phyloP scores from a whole-genome alignment of 1,284 basidiomycete genomes.

The Xerocomus minutiporus region DNA sequence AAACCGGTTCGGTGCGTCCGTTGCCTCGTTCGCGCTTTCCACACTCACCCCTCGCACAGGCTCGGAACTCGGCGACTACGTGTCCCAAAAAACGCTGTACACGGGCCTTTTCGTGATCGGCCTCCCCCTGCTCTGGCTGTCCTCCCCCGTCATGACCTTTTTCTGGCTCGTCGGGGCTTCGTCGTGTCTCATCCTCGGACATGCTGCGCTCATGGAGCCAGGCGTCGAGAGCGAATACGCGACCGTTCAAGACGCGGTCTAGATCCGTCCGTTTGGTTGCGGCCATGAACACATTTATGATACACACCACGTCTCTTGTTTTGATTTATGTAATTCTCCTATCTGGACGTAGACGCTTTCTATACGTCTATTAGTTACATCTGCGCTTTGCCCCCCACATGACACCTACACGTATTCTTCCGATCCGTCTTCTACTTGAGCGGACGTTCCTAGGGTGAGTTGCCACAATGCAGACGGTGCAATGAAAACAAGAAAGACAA shows the following conservation, averaged over 20 bases:
- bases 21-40: too few relatives aligned
- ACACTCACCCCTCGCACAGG: slow-evolving; percentile 36
- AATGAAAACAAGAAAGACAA: background rate
- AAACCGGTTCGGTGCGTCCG: slow-evolving; percentile 80
- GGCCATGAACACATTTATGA: too few relatives aligned
- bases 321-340: background rate
- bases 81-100: slow-evolving; percentile 85
- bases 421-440: background rate
- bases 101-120: slow-evolving; percentile 76
- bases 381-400: background rate
- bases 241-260: slow-evolving; percentile 64
- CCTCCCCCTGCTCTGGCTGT: slow-evolving; percentile 63
- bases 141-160: slow-evolving; percentile 66
- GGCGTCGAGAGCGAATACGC: slow-evolving; percentile 89
- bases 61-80: slow-evolving; percentile 75
- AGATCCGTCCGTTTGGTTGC: background rate
- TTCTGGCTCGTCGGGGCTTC: slow-evolving; percentile 81
- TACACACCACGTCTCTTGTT: background rate
- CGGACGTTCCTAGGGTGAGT: background rate
- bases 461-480: background rate
- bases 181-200: slow-evolving; percentile 69
- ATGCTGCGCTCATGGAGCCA: slow-evolving; percentile 81
- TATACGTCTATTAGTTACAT: background rate
- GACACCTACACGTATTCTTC: background rate
- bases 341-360: background rate